phyloP scores from a whole-genome alignment of 78 protist genomes.

The Speleostelium caveatum region DNA sequence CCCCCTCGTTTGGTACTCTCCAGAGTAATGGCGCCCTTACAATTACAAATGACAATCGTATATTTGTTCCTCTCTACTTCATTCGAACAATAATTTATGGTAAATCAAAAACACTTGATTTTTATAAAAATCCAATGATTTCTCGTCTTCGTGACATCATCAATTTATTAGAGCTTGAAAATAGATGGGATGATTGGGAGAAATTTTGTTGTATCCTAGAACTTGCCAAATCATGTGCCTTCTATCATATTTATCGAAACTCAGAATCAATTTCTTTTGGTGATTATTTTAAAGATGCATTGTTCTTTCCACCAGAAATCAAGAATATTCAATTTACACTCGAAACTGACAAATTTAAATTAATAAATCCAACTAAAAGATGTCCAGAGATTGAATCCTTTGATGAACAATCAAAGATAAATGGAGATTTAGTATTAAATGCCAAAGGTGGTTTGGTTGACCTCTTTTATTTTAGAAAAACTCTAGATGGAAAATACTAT shows the following conservation, averaged over 20 bases:
- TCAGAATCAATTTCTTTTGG: not conserved
- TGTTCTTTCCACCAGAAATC: constrained; percentile 7
- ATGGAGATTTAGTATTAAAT: not conserved
- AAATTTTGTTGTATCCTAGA: not conserved
- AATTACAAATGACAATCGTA: no score
- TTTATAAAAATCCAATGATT: no score
- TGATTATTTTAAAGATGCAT: not conserved
- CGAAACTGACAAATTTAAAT: no score
- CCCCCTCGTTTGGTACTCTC: no score
- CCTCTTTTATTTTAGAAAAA: not conserved
- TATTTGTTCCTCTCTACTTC: no score
- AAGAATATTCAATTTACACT: no score
- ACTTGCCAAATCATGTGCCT: not conserved
- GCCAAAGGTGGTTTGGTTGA: not conserved
- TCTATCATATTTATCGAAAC: not conserved
- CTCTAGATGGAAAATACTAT: not conserved
- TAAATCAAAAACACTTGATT: no score
- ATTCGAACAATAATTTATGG: no score
- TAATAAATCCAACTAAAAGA: not conserved
- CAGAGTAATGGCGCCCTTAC: no score
- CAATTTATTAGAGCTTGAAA: not conserved
- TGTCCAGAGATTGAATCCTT: not conserved
- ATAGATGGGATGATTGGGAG: not conserved
- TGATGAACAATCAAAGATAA: not conserved
- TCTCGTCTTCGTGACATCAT: not conserved